Percentiles rank a stretch among this genome's conserved stretches.
Evolutionary conservation across 2,329 filamentous ascomycete species (phyloP).

Genomic region (Leptodontidium sp.): DNA sequence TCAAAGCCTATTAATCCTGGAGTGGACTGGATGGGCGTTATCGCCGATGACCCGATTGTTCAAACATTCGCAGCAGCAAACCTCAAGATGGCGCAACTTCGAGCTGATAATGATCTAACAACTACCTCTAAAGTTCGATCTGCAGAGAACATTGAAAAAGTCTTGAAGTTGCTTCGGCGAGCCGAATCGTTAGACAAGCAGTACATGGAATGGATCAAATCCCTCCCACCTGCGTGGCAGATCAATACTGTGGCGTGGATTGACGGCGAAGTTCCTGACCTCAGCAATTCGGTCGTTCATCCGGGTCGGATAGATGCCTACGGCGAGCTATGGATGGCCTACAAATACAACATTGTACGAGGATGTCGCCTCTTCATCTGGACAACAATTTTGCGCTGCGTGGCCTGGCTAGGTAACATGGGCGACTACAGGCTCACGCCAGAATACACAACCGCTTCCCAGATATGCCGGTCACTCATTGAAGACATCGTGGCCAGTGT

Average conservation of each 20-base stretch:
- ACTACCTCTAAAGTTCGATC: constrained; percentile 56
- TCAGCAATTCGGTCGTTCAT: constrained; percentile 60
- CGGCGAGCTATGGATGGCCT: constrained; percentile 64
- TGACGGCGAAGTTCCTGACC: constrained; percentile 58
- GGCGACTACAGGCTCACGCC: constrained; percentile 67
- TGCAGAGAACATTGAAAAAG: constrained; percentile 57
- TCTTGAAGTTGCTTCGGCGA: constrained; percentile 59
- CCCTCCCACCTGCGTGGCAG: constrained; percentile 58
- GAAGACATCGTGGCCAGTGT: constrained; percentile 66
- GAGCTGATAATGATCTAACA: constrained; percentile 59
- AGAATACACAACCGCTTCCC: constrained; percentile 63
- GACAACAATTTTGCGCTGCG: constrained; percentile 63
- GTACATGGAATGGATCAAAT: constrained; percentile 58
- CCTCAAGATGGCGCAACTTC: constrained; percentile 61
- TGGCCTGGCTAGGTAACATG: constrained; percentile 65
- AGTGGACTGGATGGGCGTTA: constrained; percentile 62
- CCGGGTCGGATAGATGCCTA: constrained; percentile 67
- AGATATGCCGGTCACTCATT: constrained; percentile 60
- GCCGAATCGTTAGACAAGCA: constrained; percentile 61
- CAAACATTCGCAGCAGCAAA: constrained; percentile 55
- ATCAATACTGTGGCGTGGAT: constrained; percentile 63
- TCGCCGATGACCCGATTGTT: constrained; percentile 58
- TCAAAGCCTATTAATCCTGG: constrained; percentile 60
- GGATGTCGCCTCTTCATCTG: constrained; percentile 62
- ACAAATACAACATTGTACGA: constrained; percentile 64